Evolutionary conservation across 768 basidiomycete species (phyloP).

Genomic region (Mycena galopus): DNA sequence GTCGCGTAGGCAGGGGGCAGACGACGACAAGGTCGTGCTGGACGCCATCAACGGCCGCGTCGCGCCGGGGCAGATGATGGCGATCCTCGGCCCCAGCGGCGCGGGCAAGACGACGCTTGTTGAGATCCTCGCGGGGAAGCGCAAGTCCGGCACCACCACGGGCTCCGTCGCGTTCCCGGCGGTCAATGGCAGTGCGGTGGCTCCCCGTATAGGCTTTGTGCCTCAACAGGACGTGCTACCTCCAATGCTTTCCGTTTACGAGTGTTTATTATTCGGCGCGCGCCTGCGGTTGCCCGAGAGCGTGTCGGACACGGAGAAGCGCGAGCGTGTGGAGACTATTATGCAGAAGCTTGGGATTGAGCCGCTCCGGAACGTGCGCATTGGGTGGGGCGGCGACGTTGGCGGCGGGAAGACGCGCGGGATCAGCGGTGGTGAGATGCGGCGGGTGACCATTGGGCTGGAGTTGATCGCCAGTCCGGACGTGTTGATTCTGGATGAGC

Average conservation of each 20-base stretch:
- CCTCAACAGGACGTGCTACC: constrained; percentile 90
- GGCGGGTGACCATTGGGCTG: constrained; percentile 90
- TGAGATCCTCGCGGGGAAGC: constrained; percentile 89
- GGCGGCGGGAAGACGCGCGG: constrained; percentile 82
- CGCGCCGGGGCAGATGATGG: constrained; percentile 87
- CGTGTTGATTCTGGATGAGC: constrained; percentile 90
- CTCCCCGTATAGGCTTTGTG: constrained; percentile 83
- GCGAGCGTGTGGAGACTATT: constrained; percentile 73
- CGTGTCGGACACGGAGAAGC: constrained; percentile 71
- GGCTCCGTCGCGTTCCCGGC: constrained; percentile 75
- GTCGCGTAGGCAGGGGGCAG: constrained; percentile 27
- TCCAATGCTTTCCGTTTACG: constrained; percentile 81
- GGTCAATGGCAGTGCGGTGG: constrained; percentile 35
- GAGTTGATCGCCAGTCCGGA: constrained; percentile 91
- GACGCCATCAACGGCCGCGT: constrained; percentile 78
- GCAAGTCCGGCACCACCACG: constrained; percentile 76
- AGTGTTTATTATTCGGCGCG: constrained; percentile 89
- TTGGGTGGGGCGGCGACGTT: constrained; percentile 66
- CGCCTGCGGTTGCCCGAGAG: constrained; percentile 86
- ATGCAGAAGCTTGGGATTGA: constrained; percentile 85
- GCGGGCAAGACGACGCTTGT: constrained; percentile 94
- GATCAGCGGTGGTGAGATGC: constrained; percentile 93
- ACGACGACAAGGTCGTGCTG: constrained; percentile 75
- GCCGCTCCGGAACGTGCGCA: constrained; percentile 76
- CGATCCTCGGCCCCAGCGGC: constrained; percentile 92